Base-by-base conservation (phyloP, 2,329 filamentous ascomycete genomes). In the Tolypocladium sp. region DNA sequence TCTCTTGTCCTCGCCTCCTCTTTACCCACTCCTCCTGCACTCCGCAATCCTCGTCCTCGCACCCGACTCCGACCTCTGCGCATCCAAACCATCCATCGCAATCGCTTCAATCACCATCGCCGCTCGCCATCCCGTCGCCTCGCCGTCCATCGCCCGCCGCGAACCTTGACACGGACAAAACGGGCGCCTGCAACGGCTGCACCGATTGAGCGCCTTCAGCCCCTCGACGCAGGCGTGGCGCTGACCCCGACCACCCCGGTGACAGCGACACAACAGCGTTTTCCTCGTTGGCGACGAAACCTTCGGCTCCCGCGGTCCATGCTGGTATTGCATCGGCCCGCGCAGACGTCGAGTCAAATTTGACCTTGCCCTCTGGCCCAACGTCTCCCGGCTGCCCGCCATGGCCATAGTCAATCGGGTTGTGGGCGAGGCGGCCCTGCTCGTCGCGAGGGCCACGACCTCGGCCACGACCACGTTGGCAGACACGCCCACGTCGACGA, bases 361-460 rank as follows among this genome's bases (percentile, higher is more conserved):
- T 55, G 35, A 33, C 20, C 49, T 2, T 33, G 35, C 40, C 38
- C 37, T 49, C 46, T 37, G 54, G 54, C 55, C 30, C 35, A 41
- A n/a, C 51, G 22, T 44, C 42, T 27, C 37, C 15, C 40, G 4
- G 38, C 20, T 35, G 20, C 30, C 52, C 62, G 65, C 59, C 57
- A 77, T 77, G 75, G 68, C 70, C 46, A 66, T 70, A 60, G 56
- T 77, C 59, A 67, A 76, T 56, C 68, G 74, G 58, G 67, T 72
- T 52, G 60, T 77, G 58, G 68, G 70, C 61, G 70, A 73, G 58
- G 72, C 72, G 58, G 71, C 69, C 44, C 64, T 73, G 55, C 63
- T 76, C 33, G 70, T 76, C 58, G 74, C 70, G 56, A 70, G 74
- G 57, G 70, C 69, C 54, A 49, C 62, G 12, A 25, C 42, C 22